Evolutionary conservation across 495 filamentous ascomycete genomes (phyloP), one percentile per base, ranked within the genome.

Genomic region (Aspergillus coremiiformis): DNA sequence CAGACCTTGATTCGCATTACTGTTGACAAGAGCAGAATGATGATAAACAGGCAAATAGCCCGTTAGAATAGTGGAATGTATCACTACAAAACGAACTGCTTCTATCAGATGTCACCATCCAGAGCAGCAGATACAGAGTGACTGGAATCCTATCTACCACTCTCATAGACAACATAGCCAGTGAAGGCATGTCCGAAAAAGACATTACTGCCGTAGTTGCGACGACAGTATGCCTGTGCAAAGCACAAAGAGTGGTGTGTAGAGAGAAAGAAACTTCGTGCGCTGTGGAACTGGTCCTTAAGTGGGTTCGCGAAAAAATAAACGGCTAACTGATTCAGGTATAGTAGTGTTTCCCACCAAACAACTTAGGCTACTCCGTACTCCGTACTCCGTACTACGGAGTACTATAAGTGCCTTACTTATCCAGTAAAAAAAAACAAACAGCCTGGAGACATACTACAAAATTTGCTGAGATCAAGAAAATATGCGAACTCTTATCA

Each of bases 41-140:
- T 8, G 11, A 24, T 46, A 22, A 41, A 48, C 15, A 42, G 41
- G 32, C 32, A n/a, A 35, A 35, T n/a, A 35, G 32, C 11, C 8
- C 58, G 23, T 39, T 60, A 56, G 32, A 59, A 57, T 58, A 57
- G 55, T 63, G 56, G 58, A 67, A 76, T 76, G 72, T 76, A 69
- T 76, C 72, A 76, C 72, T 71, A 71, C 72, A 74, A 76, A 76
- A 78, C 87, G 87, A 92, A 82, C 87, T 81, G 81, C 86, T 80
- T 78, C 80, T 78, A 79, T 90, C 87, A 90, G 66, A 73, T 78
- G 68, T 76, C 61, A 56, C 65, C 73, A 78, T 83, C 87, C 78
- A 89, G 83, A 88, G 89, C 84, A 90, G 89, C 80, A 95, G 89
- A 95, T 95, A 95, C 89, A 84, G 87, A 85, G 83, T 80, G 85